These are phyloP conservation scores for Dipteronia sinensis DNA, from an alignment of 345 rosid species.

Conservation along the genomic window DNA sequence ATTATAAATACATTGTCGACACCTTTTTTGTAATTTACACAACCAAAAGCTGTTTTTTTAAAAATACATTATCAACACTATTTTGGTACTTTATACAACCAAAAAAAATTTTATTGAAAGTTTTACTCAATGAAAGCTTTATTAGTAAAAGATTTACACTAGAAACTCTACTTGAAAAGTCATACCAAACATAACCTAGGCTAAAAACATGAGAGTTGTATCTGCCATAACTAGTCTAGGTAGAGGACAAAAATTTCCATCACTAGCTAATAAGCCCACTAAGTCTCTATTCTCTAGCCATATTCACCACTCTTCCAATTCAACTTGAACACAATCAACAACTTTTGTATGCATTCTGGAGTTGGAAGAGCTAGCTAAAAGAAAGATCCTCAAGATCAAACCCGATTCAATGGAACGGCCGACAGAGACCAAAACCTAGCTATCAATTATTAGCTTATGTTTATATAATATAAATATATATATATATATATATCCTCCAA, in stretches of 20 bases:
- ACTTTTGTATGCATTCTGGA: background rate
- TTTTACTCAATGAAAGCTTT: too few relatives aligned
- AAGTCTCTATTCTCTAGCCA: background rate
- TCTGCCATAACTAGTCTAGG: background rate
- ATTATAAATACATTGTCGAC: too few relatives aligned
- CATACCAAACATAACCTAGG: too few relatives aligned
- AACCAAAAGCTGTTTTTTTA: too few relatives aligned
- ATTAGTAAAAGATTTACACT: too few relatives aligned
- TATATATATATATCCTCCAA: background rate
- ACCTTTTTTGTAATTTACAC: too few relatives aligned
- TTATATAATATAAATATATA: too few relatives aligned
- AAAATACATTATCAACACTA: too few relatives aligned
- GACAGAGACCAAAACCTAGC: background rate
- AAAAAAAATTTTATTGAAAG: too few relatives aligned
- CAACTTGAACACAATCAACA: conserved; percentile 6
- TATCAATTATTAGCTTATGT: background rate
- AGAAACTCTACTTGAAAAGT: too few relatives aligned
- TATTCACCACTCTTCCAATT: background rate
- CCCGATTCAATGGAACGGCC: background rate
- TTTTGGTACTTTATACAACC: too few relatives aligned
- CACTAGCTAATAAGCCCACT: background rate
- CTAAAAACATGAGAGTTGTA: background rate
- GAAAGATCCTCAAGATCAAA: background rate
- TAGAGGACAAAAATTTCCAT: background rate
- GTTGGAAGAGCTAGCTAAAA: background rate